Base-by-base conservation (phyloP, 345 rosid species). In the Euphorbia pulcherrima region DNA sequence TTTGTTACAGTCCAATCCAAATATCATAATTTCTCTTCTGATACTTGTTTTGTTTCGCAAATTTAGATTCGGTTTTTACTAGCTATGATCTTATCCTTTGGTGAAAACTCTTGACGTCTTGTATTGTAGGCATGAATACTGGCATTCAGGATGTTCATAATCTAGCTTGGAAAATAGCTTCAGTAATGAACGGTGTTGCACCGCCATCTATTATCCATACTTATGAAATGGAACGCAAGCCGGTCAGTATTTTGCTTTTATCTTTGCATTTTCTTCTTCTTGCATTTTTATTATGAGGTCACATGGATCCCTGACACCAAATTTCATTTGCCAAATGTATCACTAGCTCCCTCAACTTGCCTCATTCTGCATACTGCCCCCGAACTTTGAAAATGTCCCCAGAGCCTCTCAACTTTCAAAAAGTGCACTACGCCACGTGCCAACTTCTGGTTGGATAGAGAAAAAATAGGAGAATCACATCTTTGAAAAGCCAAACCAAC, bases 101-200 rank as follows among this genome's bases (percentile, higher is more conserved):
- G 48, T 35, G 29, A 3, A 53, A 53, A 53, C 14, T 6, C 9
- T 3, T 53, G n/a, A 23, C 28, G 8, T 9, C 30, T 33, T 64
- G 50, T 41, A 6, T 44, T 81, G 68, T 79, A 94, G 99, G 96
- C 78, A 91, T 94, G 99, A 94, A 94, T 79, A 87, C 97, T 55
- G 99, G 97, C 61, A 84, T 94, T 69, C 99, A 94, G 82, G 99
- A 94, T 85, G 95, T 82, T 74, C 97, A 89, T 60, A 91, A 94
- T 80, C 90, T 94, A 67, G 97, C 97, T 65, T 93, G 97, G 99
- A 94, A 94, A 80, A 78, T 94, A 74, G 92, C 97, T 65, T 81
- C 85, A 35, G 62, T 88, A 20, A 47, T 81, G 72, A 71, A 81
- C 60, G 92, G 87, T 76, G 79, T 84, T 62, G 79, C 95, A 54